Evolutionary conservation across 2,329 filamentous ascomycete genomes (phyloP).

Genomic region (Aspergillus calidoustus): DNA sequence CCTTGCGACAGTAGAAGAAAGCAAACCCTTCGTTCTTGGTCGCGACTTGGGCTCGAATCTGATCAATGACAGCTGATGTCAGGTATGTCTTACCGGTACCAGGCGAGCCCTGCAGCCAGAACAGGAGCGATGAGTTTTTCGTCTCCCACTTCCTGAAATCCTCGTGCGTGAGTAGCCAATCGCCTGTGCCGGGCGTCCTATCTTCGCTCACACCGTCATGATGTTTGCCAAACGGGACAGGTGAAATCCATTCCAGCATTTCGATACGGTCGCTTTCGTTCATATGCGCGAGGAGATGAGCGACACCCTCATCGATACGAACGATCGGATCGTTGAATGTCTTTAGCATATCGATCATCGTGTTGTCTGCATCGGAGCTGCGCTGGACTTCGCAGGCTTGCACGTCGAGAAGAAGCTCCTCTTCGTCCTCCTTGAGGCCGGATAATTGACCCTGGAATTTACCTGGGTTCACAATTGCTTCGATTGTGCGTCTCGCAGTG

Average conservation of each 20-base stretch:
- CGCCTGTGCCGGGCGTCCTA: slow-evolving; percentile 21
- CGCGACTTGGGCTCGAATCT: slow-evolving; percentile 14
- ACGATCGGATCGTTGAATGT: not conserved
- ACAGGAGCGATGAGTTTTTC: slow-evolving; percentile 19
- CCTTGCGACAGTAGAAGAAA: slow-evolving; percentile 5
- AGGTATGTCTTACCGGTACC: slow-evolving; percentile 36
- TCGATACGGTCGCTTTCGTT: slow-evolving; percentile 4
- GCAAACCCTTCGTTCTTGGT: slow-evolving; percentile 4
- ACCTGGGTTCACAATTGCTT: slow-evolving; percentile 2
- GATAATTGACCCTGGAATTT: not conserved
- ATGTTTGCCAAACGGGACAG: slow-evolving; percentile 22
- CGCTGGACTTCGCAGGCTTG: slow-evolving; percentile 1
- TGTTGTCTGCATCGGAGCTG: not conserved
- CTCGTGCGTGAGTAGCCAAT: slow-evolving; percentile 24
- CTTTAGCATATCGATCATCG: slow-evolving; percentile 2
- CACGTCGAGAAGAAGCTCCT: not conserved
- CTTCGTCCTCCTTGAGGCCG: not conserved
- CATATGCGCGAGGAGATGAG: not conserved
- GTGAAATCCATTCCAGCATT: slow-evolving; percentile 27
- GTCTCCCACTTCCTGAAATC: slow-evolving; percentile 23
- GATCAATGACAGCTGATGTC: slow-evolving; percentile 32
- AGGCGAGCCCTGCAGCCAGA: slow-evolving; percentile 29
- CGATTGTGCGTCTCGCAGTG: not conserved
- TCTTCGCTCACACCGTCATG: slow-evolving; percentile 18
- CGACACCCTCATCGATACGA: not conserved